A percentile compares a stretch with the other conserved stretches of the same genome.
phyloP scores from a whole-genome alignment of 352 stramenopile species.

The Pythium phragmitis region DNA sequence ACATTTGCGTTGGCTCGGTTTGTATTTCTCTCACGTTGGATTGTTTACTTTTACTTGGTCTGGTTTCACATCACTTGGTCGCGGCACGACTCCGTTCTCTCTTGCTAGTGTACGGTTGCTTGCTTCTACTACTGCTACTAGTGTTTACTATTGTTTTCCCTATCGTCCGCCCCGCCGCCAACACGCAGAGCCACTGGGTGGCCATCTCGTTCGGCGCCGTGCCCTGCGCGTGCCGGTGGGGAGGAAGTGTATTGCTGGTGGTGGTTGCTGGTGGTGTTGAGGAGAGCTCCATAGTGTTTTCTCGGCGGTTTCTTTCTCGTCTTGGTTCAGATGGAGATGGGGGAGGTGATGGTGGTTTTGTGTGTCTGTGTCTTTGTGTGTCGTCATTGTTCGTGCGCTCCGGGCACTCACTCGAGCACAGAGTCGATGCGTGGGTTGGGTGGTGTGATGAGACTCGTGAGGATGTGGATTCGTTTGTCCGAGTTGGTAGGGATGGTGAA shows the following conservation, averaged over 20 bases:
- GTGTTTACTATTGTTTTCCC: slow-evolving; percentile 25
- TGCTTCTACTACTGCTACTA: slow-evolving; percentile 25
- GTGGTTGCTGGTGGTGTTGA: slow-evolving; percentile 11
- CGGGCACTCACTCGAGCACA: slow-evolving; percentile 24
- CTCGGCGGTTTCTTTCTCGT: slow-evolving; percentile 20
- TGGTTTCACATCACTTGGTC: slow-evolving; percentile 29
- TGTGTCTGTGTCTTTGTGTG: slow-evolving; percentile 11
- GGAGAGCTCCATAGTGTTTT: slow-evolving; percentile 13
- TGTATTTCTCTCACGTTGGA: slow-evolving; percentile 16
- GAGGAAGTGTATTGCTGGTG: slow-evolving; percentile 4
- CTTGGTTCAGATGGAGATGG: slow-evolving; percentile 19
- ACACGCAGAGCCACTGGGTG: neutral
- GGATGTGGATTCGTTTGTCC: slow-evolving; percentile 21
- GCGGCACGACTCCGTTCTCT: slow-evolving; percentile 27
- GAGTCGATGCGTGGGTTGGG: slow-evolving; percentile 22
- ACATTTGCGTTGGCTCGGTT: neutral
- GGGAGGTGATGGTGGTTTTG: slow-evolving; percentile 3
- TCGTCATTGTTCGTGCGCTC: slow-evolving; percentile 7
- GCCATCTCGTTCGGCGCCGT: slow-evolving; percentile 11
- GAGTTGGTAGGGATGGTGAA: neutral
- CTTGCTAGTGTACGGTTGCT: slow-evolving; percentile 27
- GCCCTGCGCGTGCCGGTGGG: neutral
- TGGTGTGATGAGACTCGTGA: slow-evolving; percentile 28
- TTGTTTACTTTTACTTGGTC: slow-evolving; percentile 22
- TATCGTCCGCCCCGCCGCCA: slow-evolving; percentile 3